These are phyloP conservation scores for Pichia exigua DNA, from an alignment of 805 yeast species.

Conservation along the genomic window DNA sequence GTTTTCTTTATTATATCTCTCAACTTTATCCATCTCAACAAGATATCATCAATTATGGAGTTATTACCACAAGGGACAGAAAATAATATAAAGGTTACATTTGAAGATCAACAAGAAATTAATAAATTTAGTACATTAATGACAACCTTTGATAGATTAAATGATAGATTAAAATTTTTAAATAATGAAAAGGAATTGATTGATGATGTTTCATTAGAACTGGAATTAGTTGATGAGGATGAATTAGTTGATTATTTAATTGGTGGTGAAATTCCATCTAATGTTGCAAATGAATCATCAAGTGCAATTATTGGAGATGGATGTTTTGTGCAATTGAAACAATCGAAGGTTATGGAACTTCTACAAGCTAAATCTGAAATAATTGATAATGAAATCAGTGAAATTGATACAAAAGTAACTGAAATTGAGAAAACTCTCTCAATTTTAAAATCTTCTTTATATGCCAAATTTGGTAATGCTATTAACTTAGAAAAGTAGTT, in stretches of 20 bases:
- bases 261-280: conserved; percentile 47
- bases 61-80: conserved; percentile 46
- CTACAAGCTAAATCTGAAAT: conserved; percentile 55
- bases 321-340: conserved; percentile 61
- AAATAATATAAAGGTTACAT: conserved; percentile 53
- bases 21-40: no score
- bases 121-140: conserved; percentile 83
- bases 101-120: conserved; percentile 86
- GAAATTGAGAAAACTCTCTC: conserved; percentile 47
- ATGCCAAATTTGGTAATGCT: conserved; percentile 82
- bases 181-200: conserved; percentile 76
- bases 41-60: conserved; percentile 16
- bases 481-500: conserved; percentile 68
- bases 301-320: conserved; percentile 76
- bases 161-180: conserved; percentile 39
- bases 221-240: conserved; percentile 78
- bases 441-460: conserved; percentile 62
- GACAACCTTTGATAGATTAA: conserved; percentile 54
- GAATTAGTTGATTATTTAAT: conserved; percentile 67
- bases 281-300: conserved; percentile 40
- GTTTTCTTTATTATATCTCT: no score
- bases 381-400: conserved; percentile 43
- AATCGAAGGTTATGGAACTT: conserved; percentile 55
- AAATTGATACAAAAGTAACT: conserved; percentile 39
- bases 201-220: conserved; percentile 77